phyloP scores from a whole-genome alignment of 2,329 filamentous ascomycete genomes.

The Aspergillus sp. region DNA sequence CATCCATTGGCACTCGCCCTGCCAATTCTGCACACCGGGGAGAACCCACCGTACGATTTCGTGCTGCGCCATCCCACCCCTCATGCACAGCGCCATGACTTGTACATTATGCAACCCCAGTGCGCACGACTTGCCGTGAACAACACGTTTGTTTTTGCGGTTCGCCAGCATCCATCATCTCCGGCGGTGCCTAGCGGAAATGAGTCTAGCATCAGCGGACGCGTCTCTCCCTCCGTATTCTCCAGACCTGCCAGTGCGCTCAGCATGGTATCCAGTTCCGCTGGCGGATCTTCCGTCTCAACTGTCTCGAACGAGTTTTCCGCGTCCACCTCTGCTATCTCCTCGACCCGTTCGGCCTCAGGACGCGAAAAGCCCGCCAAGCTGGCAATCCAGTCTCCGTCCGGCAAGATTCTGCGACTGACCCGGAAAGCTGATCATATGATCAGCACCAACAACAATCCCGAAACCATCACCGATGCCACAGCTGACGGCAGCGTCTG shows the following conservation, averaged over 20 bases:
- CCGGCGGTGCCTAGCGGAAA: slow-evolving; percentile 38
- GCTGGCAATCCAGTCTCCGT: slow-evolving; percentile 88
- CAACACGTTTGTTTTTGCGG: slow-evolving; percentile 96
- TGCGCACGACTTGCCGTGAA: slow-evolving; percentile 84
- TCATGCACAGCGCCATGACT: slow-evolving; percentile 93
- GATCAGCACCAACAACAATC: slow-evolving; percentile 30
- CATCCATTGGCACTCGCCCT: slow-evolving; percentile 86
- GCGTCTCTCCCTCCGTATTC: slow-evolving; percentile 52
- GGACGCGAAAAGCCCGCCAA: slow-evolving; percentile 78
- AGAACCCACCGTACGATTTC: slow-evolving; percentile 94
- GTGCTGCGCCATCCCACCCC: slow-evolving; percentile 90
- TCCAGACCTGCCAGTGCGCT: slow-evolving; percentile 58
- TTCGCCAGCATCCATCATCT: slow-evolving; percentile 84
- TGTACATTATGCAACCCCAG: slow-evolving; percentile 95
- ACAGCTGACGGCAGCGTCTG: slow-evolving; percentile 56
- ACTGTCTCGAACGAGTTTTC: slow-evolving; percentile 42
- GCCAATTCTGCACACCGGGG: slow-evolving; percentile 85
- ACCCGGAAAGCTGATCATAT: slow-evolving; percentile 49
- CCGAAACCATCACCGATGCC: slow-evolving; percentile 37
- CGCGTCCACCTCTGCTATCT: slow-evolving; percentile 53
- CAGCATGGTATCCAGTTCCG: slow-evolving; percentile 59
- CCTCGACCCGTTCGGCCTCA: slow-evolving; percentile 39
- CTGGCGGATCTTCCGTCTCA: slow-evolving; percentile 52
- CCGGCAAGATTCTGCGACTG: slow-evolving; percentile 84
- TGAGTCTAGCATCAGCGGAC: slow-evolving; percentile 37